A percentile compares a stretch with the other conserved stretches of the same genome.
Conservation (phyloP, 352 stramenopile species). For the Phytophthora idaei region DNA sequence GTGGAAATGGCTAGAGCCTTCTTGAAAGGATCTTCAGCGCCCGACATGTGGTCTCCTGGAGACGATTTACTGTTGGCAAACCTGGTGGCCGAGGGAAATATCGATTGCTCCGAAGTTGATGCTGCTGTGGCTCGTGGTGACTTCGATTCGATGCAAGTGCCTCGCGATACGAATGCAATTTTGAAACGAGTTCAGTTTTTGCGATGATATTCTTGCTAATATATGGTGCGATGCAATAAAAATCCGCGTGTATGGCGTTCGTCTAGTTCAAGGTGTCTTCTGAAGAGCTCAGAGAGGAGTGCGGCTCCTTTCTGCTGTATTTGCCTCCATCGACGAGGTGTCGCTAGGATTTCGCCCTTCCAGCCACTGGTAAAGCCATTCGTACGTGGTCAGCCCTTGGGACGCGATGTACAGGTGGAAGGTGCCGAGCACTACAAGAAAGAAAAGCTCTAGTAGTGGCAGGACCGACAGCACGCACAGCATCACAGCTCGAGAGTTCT, state of each 20-base stretch:
- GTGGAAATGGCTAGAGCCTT: constrained; percentile 38
- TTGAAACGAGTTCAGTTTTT: constrained; percentile 62
- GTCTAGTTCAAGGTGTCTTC: neutral
- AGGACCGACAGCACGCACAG: constrained; percentile 48
- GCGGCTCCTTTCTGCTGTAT: constrained; percentile 4
- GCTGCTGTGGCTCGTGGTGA: constrained; percentile 35
- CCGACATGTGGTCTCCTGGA: constrained; percentile 49
- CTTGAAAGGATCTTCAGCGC: constrained; percentile 36
- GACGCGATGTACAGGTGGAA: constrained; percentile 75
- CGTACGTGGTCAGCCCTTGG: constrained; percentile 55
- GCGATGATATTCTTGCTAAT: constrained; percentile 47
- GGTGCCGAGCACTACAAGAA: constrained; percentile 54
- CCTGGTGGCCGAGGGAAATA: constrained; percentile 27
- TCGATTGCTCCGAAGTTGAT: constrained; percentile 22
- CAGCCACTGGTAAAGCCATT: constrained; percentile 59
- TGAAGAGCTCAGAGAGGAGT: constrained; percentile 15
- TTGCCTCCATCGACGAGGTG: constrained; percentile 3
- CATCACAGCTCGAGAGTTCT: constrained; percentile 18
- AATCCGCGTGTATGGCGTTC: too few relatives aligned
- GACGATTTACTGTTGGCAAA: constrained; percentile 56
- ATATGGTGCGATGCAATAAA: constrained; percentile 4
- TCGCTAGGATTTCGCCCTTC: constrained; percentile 15
- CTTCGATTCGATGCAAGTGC: constrained; percentile 48
- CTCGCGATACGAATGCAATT: constrained; percentile 47
- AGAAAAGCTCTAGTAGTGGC: constrained; percentile 62